These are phyloP conservation scores for Larix kaempferi DNA, from an alignment of 75 land plant genomes.

Conservation along the genomic window DNA sequence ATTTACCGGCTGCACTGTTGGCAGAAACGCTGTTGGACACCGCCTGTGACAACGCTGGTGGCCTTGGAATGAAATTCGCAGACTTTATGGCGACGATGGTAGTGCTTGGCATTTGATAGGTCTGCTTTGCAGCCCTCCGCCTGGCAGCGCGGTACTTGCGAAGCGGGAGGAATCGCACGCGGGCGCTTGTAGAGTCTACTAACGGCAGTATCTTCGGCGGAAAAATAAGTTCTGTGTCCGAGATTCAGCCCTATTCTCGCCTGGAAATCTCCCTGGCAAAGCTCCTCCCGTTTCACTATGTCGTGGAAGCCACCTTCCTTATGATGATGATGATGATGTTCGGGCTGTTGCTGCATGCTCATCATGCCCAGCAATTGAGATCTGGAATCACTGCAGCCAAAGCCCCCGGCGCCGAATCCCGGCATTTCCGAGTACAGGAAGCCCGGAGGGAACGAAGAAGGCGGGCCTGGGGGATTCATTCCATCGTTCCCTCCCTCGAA, in stretches of 20 bases:
- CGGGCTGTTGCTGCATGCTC: constrained; percentile 1
- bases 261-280: not conserved
- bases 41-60: constrained; percentile 28
- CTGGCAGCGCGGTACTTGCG: constrained; percentile 43
- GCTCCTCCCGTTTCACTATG: constrained; percentile 7
- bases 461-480: not conserved
- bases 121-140: constrained; percentile 58
- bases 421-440: not conserved
- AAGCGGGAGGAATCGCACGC: constrained; percentile 27
- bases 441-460: not conserved
- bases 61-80: constrained; percentile 63
- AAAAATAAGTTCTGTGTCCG: constrained; percentile 65
- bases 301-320: not conserved
- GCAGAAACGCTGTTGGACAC: constrained; percentile 44
- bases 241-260: constrained; percentile 54
- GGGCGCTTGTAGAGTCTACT: constrained; percentile 32
- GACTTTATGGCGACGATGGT: constrained; percentile 58
- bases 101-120: constrained; percentile 47
- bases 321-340: not conserved
- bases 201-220: constrained; percentile 38
- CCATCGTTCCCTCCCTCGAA: not conserved
- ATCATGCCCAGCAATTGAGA: constrained; percentile 4
- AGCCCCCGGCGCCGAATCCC: not conserved
- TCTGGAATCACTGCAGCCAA: constrained; percentile 3
- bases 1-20: constrained; percentile 50